phyloP scores from a whole-genome alignment of 1,139 yeast genomes.

The Lodderomyces margitis region DNA sequence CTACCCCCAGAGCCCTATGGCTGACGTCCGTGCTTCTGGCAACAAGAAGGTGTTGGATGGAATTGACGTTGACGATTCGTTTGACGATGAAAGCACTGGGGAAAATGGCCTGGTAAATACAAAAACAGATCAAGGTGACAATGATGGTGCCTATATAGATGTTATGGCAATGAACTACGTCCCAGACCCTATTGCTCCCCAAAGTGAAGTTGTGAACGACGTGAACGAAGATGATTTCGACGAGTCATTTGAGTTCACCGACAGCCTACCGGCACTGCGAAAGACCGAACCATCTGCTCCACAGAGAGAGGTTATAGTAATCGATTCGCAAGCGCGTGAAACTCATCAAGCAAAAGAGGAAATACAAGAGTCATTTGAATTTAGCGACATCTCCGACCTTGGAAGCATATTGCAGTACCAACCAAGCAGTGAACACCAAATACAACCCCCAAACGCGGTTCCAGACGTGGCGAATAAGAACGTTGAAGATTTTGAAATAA shows the following conservation, averaged over 20 bases:
- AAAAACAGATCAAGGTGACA: neutral
- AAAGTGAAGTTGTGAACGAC: neutral
- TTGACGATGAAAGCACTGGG: conserved; percentile 8
- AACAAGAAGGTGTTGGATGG: conserved; percentile 5
- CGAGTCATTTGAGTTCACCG: conserved; percentile 1
- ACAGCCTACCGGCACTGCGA: conserved; percentile 2
- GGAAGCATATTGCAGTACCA: neutral
- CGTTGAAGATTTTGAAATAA: neutral
- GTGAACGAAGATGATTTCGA: neutral
- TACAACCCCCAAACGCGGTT: neutral
- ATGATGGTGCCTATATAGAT: neutral
- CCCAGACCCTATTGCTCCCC: neutral
- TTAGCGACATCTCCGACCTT: conserved; percentile 5
- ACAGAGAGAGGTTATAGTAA: neutral
- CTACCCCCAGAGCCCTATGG: neutral
- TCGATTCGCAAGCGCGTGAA: neutral
- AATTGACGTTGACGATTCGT: conserved; percentile 11
- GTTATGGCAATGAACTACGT: neutral
- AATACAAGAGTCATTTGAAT: conserved; percentile 7
- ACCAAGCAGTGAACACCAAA: conserved; percentile 1
- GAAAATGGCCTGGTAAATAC: neutral
- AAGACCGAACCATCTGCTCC: neutral
- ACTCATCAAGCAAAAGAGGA: neutral
- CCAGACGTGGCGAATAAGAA: neutral
- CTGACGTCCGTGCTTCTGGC: neutral